Conservation (phyloP, 108 stramenopile genomes). For the Pinguiococcus pyrenoidosus region DNA sequence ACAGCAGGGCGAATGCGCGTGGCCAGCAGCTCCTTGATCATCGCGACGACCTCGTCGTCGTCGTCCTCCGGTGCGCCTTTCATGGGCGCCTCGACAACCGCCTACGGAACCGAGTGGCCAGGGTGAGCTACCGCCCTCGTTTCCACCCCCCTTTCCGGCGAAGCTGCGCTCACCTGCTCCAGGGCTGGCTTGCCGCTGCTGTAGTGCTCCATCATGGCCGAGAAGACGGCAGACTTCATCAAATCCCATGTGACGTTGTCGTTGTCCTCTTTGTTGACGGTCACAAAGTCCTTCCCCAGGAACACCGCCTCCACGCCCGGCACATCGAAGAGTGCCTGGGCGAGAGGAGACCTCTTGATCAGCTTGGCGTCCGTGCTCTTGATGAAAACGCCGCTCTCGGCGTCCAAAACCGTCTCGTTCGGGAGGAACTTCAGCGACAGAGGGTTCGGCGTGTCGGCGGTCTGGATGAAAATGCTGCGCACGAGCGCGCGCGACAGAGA, state of each 20-base stretch:
- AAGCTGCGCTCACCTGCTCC: too few species aligned
- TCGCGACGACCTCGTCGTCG: conserved; percentile 88
- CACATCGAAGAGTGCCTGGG: conserved; percentile 54
- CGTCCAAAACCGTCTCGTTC: conserved; percentile 53
- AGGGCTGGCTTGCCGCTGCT: too few species aligned
- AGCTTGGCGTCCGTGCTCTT: conserved; percentile 43
- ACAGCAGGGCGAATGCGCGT: conserved; percentile 90
- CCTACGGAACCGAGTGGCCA: too few species aligned
- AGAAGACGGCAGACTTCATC: conserved; percentile 68
- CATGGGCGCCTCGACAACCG: too few species aligned
- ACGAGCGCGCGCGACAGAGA: too few species aligned
- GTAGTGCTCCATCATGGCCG: conserved; percentile 83
- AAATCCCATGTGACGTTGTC: conserved; percentile 66
- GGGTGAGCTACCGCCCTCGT: too few species aligned
- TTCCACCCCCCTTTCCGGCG: too few species aligned
- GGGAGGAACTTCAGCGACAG: conserved; percentile 91
- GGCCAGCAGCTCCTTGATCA: conserved; percentile 98
- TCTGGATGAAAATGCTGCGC: conserved; percentile 75
- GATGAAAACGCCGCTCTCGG: conserved; percentile 48
- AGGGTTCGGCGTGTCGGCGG: conserved; percentile 89
- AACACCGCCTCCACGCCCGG: conserved; percentile 85
- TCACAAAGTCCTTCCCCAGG: conserved; percentile 78
- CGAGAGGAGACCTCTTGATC: conserved; percentile 67
- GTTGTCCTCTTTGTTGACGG: conserved; percentile 66
- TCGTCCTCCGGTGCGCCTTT: too few species aligned